phyloP scores from a whole-genome alignment of 2,329 filamentous ascomycete genomes.

The Diaporthe eres region DNA sequence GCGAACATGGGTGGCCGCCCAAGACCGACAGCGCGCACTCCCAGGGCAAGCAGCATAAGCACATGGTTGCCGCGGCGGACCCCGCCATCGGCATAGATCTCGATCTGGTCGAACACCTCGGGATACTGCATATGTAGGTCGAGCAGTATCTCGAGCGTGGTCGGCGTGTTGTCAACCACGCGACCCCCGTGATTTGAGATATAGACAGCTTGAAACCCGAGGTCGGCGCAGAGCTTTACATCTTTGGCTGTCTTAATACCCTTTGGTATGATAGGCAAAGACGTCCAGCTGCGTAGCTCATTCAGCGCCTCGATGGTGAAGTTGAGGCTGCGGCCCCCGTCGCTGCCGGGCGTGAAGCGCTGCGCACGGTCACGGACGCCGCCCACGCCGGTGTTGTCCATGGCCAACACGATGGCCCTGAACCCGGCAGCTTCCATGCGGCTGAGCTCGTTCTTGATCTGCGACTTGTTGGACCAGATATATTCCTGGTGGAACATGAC shows the following conservation, averaged over 20 bases:
- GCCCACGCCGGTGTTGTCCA: background rate
- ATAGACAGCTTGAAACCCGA: slow-evolving; percentile 60
- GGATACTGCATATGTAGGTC: slow-evolving; percentile 59
- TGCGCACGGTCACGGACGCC: background rate
- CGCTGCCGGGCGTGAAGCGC: background rate
- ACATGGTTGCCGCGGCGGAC: slow-evolving; percentile 62
- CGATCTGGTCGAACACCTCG: slow-evolving; percentile 50
- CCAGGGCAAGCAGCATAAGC: slow-evolving; percentile 61
- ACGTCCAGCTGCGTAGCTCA: background rate
- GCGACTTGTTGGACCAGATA: background rate
- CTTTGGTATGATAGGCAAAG: slow-evolving; percentile 49
- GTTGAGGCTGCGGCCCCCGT: background rate
- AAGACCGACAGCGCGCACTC: slow-evolving; percentile 61
- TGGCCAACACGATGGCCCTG: background rate
- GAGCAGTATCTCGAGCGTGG: slow-evolving; percentile 58
- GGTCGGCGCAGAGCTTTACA: slow-evolving; percentile 53
- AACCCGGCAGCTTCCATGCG: background rate
- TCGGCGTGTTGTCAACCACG: slow-evolving; percentile 63
- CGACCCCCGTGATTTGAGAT: slow-evolving; percentile 67
- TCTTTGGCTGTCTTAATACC: slow-evolving; percentile 52
- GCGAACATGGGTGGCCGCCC: slow-evolving; percentile 45
- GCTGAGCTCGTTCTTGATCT: background rate
- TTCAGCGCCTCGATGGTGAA: background rate
- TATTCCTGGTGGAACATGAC: slow-evolving; percentile 16
- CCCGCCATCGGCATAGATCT: slow-evolving; percentile 64